Evolutionary conservation across 2,329 filamentous ascomycete species (phyloP).

Genomic region (Sporothrix euskadiensis): DNA sequence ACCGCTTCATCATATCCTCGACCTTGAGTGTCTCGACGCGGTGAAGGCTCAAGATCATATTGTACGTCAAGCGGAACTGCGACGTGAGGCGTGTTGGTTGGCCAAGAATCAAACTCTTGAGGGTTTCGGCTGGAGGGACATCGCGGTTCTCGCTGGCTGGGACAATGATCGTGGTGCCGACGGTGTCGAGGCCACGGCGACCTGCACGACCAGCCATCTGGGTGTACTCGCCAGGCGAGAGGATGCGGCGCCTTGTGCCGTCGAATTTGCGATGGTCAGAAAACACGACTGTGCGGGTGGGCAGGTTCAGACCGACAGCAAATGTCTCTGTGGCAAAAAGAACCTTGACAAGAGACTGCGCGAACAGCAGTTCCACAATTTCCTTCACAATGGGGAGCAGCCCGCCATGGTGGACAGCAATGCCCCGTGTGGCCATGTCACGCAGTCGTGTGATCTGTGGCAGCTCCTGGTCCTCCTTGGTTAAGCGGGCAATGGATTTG

Average conservation of each 20-base stretch:
- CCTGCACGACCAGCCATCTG: conserved; percentile 98
- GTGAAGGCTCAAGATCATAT: conserved; percentile 96
- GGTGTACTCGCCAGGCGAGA: conserved; percentile 93
- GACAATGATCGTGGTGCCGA: conserved; percentile 93
- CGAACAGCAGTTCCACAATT: conserved; percentile 94
- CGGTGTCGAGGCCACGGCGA: conserved; percentile 85
- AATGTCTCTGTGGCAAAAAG: conserved; percentile 98
- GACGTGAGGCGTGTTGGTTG: conserved; percentile 93
- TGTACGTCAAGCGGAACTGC: conserved; percentile 96
- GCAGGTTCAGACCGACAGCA: conserved; percentile 95
- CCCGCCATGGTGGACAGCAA: conserved; percentile 95
- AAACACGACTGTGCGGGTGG: conserved; percentile 94
- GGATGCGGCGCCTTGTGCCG: conserved; percentile 84
- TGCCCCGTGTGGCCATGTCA: conserved; percentile 81
- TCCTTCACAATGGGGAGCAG: conserved; percentile 96
- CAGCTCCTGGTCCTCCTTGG: conserved; percentile 83
- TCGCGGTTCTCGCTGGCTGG: conserved; percentile 77
- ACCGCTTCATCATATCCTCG: conserved; percentile 99
- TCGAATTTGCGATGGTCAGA: conserved; percentile 97
- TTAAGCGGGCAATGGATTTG: conserved; percentile 86
- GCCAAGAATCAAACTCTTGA: conserved; percentile 93
- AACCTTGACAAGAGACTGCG: conserved; percentile 91
- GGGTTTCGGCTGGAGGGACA: conserved; percentile 77
- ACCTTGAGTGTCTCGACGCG: conserved; percentile 97
- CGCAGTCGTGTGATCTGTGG: conserved; percentile 88